Evolutionary conservation across 129 eudicot genomes (phyloP).

Genomic region (Pseudognaphalium luteoalbum): DNA sequence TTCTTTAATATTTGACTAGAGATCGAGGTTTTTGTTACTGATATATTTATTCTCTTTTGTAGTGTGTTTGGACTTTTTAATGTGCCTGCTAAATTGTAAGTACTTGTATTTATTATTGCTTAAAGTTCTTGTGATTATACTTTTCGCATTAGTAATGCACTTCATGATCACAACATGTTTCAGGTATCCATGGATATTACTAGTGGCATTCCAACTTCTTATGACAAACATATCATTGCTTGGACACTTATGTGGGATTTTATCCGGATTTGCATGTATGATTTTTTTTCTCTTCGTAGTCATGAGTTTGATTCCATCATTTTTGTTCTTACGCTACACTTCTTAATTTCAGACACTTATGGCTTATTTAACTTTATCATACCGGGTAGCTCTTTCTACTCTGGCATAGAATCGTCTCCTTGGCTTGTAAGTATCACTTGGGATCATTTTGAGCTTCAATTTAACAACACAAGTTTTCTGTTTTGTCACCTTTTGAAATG

Average conservation of each 20-base stretch:
- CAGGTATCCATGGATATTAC: conserved; percentile 89
- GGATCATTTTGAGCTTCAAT: neutral
- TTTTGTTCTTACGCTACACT: conserved; percentile 21
- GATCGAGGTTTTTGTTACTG: conserved; percentile 9
- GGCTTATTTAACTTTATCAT: conserved; percentile 75
- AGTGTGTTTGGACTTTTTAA: conserved; percentile 97
- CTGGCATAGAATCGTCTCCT: conserved; percentile 76
- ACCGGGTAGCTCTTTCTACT: conserved; percentile 85
- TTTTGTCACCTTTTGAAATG: neutral
- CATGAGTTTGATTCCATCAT: conserved; percentile 3
- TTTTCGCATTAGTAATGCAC: conserved; percentile 5
- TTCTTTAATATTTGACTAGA: conserved; percentile 4
- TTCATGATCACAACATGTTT: conserved; percentile 13
- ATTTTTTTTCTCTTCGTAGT: neutral
- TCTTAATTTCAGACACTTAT: conserved; percentile 60
- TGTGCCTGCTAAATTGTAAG: conserved; percentile 89
- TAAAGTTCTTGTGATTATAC: neutral
- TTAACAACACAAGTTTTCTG: neutral
- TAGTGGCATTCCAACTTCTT: conserved; percentile 81
- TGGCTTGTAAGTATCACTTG: conserved; percentile 66
- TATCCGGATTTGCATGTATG: conserved; percentile 97
- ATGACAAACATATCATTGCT: conserved; percentile 91
- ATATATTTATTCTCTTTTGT: conserved; percentile 36
- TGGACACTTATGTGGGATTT: conserved; percentile 96
- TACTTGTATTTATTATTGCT: conserved; percentile 16